Evolutionary conservation across 1,284 basidiomycete species (phyloP).

Genomic region (Ustilago lituana): DNA sequence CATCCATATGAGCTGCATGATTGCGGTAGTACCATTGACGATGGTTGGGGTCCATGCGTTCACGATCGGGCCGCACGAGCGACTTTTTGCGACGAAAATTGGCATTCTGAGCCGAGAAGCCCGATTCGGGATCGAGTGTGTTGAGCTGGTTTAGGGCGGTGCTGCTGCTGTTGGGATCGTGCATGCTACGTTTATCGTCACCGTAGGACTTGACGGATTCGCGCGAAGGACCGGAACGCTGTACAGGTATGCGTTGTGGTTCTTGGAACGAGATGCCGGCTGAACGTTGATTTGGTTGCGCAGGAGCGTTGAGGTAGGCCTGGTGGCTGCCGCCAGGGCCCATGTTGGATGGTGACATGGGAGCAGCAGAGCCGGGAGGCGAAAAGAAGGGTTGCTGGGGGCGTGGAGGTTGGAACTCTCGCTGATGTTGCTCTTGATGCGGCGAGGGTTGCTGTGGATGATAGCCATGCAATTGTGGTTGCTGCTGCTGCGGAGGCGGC

Average conservation of each 20-base stretch:
- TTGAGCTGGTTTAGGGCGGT: constrained; percentile 38
- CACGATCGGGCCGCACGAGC: constrained; percentile 90
- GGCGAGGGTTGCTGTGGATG: constrained; percentile 30
- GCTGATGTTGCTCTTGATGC: constrained; percentile 32
- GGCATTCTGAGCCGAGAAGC: constrained; percentile 51
- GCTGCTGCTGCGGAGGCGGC: constrained; percentile 25
- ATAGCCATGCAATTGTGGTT: constrained; percentile 36
- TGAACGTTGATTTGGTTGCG: constrained; percentile 16
- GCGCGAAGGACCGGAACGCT: constrained; percentile 47
- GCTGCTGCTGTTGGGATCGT: constrained; percentile 46
- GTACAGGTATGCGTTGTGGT: constrained; percentile 33
- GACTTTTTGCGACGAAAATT: constrained; percentile 83
- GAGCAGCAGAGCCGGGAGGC: constrained; percentile 12
- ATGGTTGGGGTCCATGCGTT: constrained; percentile 95
- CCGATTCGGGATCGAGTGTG: constrained; percentile 58
- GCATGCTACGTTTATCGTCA: constrained; percentile 47
- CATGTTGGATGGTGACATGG: constrained; percentile 15
- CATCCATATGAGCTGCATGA: constrained; percentile 81
- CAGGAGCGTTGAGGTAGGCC: constrained; percentile 16
- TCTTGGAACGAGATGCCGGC: constrained; percentile 59
- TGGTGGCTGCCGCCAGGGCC: constrained; percentile 21
- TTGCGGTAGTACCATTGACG: constrained; percentile 94
- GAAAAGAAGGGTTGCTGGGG: constrained; percentile 30
- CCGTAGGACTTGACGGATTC: constrained; percentile 53
- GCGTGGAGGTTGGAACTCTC: constrained; percentile 5